A percentile compares a stretch with the other conserved stretches of the same genome.
These are phyloP conservation scores for Penicillium sp. DNA, from an alignment of 2,329 filamentous ascomycete genomes.

Conservation along the genomic window DNA sequence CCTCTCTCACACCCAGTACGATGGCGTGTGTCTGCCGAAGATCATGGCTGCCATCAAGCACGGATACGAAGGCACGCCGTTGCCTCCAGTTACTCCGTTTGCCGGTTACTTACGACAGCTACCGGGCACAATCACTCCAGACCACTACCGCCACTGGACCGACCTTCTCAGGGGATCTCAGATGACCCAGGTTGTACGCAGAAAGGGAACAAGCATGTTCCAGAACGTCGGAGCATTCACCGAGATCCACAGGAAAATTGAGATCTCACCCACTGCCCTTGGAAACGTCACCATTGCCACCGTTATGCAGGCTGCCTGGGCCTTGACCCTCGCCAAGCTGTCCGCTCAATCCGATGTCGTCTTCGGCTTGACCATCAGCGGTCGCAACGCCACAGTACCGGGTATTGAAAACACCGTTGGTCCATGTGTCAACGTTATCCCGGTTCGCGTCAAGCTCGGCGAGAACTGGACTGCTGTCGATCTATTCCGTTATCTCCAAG, in stretches of 20 bases:
- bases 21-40: conserved; percentile 63
- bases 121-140: conserved; percentile 39
- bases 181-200: conserved; percentile 45
- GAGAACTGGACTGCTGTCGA: conserved; percentile 51
- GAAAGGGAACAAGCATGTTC: conserved; percentile 34
- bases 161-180: conserved; percentile 55
- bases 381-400: conserved; percentile 57
- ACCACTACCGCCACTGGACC: conserved; percentile 59
- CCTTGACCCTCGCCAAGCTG: conserved; percentile 57
- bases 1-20: conserved; percentile 66
- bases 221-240: conserved; percentile 36
- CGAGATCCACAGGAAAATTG: conserved; percentile 36
- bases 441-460: conserved; percentile 57
- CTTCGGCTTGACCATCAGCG: conserved; percentile 64
- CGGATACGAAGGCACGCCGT: conserved; percentile 47
- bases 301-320: conserved; percentile 65
- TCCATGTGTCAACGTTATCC: conserved; percentile 65
- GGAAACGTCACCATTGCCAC: conserved; percentile 61
- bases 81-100: conserved; percentile 44
- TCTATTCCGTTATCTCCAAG: conserved; percentile 53
- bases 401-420: conserved; percentile 58
- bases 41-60: conserved; percentile 59
- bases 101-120: conserved; percentile 46
- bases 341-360: conserved; percentile 55
- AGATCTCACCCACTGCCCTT: conserved; percentile 46